Evolutionary conservation across 345 rosid species (phyloP), one percentile per base, ranked within the genome.

Genomic region (Pugionium cornutum): DNA sequence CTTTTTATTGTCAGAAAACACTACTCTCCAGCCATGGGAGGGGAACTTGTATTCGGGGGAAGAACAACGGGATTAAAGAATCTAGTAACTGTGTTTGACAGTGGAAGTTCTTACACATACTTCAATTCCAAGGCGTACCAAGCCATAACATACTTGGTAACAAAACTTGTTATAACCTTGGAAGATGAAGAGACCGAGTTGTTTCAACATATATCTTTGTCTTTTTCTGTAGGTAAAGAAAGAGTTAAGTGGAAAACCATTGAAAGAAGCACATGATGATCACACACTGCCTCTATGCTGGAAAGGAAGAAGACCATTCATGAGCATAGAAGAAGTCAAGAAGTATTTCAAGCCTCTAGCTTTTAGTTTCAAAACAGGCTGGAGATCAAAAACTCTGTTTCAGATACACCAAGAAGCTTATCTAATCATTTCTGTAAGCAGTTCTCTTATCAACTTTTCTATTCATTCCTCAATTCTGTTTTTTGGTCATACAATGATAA

Each of bases 101-200:
- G 96, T 34, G 99, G 99, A 49, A 89, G 97, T 76, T 87, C 99
- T 26, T 94, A 90, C 62, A 85, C 91, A n/a, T 94, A 94, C 77
- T 72, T 94, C 53, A 85, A 79, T 60, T 79, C 82, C 7, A 72
- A 69, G 74, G 86, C 89, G 27, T 88, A 90, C 63, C 80, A 88
- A 61, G 76, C 75, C 18, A 57, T 87, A 9, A 49, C 80, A 18
- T 68, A 42, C 29, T 52, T 69, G 83, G 97, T 94, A 77, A 79
- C 85, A 43, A 18, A 18, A 18, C 18, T 18, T 18, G 18, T 18
- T 18, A 18, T 18, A 18, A n/a, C 47, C 4, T 51, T 37, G 26
- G 31, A 69, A 26, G 4, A 33, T 58, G 47, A 42, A 56, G 9
- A 50, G 6, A 41, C 29, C 1, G 18, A 18, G 18, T 18, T 1